These are phyloP conservation scores for Pelargonium myrrhifolium DNA, from an alignment of 441 rosid species.

Conservation along the genomic window DNA sequence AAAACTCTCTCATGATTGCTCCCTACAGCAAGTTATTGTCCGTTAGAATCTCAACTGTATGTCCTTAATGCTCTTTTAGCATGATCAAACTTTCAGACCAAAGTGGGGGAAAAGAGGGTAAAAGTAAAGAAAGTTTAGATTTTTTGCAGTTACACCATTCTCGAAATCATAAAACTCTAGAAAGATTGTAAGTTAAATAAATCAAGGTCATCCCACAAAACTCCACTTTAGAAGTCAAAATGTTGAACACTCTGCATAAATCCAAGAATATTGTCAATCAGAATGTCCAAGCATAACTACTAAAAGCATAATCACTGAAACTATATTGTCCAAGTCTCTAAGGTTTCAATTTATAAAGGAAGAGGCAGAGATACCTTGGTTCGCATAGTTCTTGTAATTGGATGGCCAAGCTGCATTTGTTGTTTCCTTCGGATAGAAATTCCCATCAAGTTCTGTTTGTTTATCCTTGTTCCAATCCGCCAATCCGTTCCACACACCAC, in stretches of 20 bases:
- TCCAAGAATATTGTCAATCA: not conserved
- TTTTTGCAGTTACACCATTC: not conserved
- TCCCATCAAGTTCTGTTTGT: constrained; percentile 22
- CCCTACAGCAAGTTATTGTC: not conserved
- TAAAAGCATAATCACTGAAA: not conserved
- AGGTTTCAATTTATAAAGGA: not conserved
- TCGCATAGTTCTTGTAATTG: constrained; percentile 21
- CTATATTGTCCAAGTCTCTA: not conserved
- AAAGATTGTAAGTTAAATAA: not conserved
- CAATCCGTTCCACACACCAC: constrained; percentile 32
- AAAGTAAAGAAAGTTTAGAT: not conserved
- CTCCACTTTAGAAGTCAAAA: not conserved
- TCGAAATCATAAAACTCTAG: not conserved
- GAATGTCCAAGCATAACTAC: not conserved
- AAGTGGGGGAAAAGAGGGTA: constrained; percentile 1
- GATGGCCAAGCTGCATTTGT: constrained; percentile 17
- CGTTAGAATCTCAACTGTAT: not conserved
- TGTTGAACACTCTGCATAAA: not conserved
- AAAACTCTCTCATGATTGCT: too few relatives aligned
- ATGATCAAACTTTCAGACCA: not conserved
- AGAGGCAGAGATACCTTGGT: constrained; percentile 32
- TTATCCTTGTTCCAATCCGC: constrained; percentile 28
- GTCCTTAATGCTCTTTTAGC: not conserved
- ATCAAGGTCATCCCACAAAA: not conserved
- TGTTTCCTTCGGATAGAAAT: constrained; percentile 25